Percentiles rank a stretch among this genome's conserved stretches.
phyloP scores from a whole-genome alignment of 2,329 filamentous ascomycete species.

The Torrubiella hemipterigena region DNA sequence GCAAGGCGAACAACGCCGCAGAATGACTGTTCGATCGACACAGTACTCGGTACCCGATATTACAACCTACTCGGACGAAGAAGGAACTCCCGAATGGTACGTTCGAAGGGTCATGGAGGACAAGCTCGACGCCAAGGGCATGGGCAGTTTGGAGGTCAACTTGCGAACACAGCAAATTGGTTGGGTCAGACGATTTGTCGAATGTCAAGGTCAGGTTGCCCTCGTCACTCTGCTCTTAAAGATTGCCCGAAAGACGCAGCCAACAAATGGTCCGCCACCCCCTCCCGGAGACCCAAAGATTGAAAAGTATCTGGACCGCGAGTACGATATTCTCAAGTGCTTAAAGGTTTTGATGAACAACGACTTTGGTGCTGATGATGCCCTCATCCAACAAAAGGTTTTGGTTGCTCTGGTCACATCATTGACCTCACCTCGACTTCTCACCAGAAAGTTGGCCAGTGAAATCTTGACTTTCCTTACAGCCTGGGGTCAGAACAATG shows the following conservation, averaged over 20 bases:
- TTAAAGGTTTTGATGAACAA: constrained; percentile 98
- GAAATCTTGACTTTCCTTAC: constrained; percentile 94
- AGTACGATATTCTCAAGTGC: constrained; percentile 97
- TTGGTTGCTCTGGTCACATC: constrained; percentile 79
- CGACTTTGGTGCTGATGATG: constrained; percentile 96
- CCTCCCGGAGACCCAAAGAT: constrained; percentile 42
- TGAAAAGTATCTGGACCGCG: constrained; percentile 76
- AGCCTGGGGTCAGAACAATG: constrained; percentile 73
- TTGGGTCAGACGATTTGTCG: constrained; percentile 94
- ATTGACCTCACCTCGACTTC: constrained; percentile 76
- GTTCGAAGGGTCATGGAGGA: constrained; percentile 96
- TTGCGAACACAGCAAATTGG: constrained; percentile 91
- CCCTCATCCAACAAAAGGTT: constrained; percentile 78
- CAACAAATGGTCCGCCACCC: constrained; percentile 60
- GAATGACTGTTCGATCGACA: constrained; percentile 60
- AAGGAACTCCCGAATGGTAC: constrained; percentile 96
- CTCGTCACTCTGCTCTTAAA: constrained; percentile 88
- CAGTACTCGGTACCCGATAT: constrained; percentile 60
- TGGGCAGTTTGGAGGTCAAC: constrained; percentile 89
- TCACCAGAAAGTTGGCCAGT: constrained; percentile 86
- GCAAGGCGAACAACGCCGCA: constrained; percentile 87
- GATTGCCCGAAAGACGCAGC: constrained; percentile 77
- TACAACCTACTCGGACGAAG: constrained; percentile 74
- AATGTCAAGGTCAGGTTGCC: constrained; percentile 93
- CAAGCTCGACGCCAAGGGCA: constrained; percentile 77